Evolutionary conservation across 2,329 filamentous ascomycete genomes (phyloP).

Genomic region (Ramularia endophylla): DNA sequence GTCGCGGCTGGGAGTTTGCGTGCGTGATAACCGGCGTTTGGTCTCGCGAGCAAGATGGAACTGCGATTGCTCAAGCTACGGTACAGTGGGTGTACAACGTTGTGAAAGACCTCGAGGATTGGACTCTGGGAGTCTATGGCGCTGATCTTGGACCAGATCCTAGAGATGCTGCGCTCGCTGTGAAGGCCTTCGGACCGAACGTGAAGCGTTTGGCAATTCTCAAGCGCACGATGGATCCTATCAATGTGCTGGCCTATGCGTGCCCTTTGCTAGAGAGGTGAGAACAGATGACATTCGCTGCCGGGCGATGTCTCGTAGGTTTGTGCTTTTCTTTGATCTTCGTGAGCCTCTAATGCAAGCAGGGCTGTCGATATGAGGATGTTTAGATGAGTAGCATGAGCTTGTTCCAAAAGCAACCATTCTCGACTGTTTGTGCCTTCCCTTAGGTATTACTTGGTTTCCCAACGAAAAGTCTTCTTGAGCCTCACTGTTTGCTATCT

Average conservation of each 20-base stretch:
- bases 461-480: too few species aligned
- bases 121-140: conserved; percentile 50
- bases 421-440: too few species aligned
- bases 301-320: too few species aligned
- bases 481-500: too few species aligned
- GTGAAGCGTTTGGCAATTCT: conserved; percentile 44
- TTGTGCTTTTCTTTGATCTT: too few species aligned
- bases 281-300: too few species aligned
- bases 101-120: conserved; percentile 42
- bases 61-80: conserved; percentile 33
- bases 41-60: conserved; percentile 49
- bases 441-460: too few species aligned
- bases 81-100: conserved; percentile 54
- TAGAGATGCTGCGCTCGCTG: conserved; percentile 48
- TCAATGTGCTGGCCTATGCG: conserved; percentile 38
- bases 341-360: too few species aligned
- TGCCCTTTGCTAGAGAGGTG: conserved; percentile 47
- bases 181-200: conserved; percentile 54
- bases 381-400: too few species aligned
- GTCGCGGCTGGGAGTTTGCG: conserved; percentile 58
- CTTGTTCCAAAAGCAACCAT: too few species aligned
- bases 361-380: too few species aligned
- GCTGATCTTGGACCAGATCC: conserved; percentile 60
- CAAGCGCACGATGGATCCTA: conserved; percentile 45
- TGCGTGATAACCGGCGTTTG: conserved; percentile 60